These are phyloP conservation scores for Agrocybe chaxingu DNA, from an alignment of 768 basidiomycete genomes.

Conservation along the genomic window DNA sequence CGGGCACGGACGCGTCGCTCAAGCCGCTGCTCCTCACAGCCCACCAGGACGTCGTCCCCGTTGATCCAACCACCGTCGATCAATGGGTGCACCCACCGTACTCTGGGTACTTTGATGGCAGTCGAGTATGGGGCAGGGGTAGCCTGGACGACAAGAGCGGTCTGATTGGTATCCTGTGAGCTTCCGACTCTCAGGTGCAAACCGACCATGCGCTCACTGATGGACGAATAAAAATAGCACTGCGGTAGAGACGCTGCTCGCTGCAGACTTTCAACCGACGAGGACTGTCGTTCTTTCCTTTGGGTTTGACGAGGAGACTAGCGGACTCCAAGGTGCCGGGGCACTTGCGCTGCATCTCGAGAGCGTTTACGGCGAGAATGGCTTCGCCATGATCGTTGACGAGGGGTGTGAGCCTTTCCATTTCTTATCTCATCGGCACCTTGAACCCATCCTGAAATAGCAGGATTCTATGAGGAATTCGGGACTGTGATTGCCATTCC, in stretches of 20 bases:
- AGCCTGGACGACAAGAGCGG: slow-evolving; percentile 73
- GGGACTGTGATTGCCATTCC: slow-evolving; percentile 59
- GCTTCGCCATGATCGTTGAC: slow-evolving; percentile 79
- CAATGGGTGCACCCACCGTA: slow-evolving; percentile 63
- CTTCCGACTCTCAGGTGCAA: neutral
- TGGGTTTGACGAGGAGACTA: slow-evolving; percentile 77
- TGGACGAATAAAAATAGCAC: slow-evolving; percentile 30
- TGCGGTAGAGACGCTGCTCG: slow-evolving; percentile 62
- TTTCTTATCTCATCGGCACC: neutral
- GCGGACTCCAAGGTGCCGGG: slow-evolving; percentile 54
- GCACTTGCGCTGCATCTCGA: slow-evolving; percentile 46
- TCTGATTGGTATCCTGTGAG: slow-evolving; percentile 64
- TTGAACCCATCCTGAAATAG: slow-evolving; percentile 20
- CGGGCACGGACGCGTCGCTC: slow-evolving; percentile 55
- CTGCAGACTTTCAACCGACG: slow-evolving; percentile 60
- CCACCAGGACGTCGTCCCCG: slow-evolving; percentile 75
- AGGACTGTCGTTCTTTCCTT: slow-evolving; percentile 61
- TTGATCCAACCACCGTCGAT: slow-evolving; percentile 49
- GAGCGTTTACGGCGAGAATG: slow-evolving; percentile 63
- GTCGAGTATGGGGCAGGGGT: slow-evolving; percentile 76
- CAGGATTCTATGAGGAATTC: slow-evolving; percentile 45
- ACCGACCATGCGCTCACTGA: neutral
- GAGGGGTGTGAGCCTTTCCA: slow-evolving; percentile 64
- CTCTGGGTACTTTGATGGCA: slow-evolving; percentile 56
- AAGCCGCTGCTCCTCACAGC: slow-evolving; percentile 70